Base-by-base conservation (phyloP, 2,329 filamentous ascomycete genomes). In the Diaporthe citriasiana region DNA sequence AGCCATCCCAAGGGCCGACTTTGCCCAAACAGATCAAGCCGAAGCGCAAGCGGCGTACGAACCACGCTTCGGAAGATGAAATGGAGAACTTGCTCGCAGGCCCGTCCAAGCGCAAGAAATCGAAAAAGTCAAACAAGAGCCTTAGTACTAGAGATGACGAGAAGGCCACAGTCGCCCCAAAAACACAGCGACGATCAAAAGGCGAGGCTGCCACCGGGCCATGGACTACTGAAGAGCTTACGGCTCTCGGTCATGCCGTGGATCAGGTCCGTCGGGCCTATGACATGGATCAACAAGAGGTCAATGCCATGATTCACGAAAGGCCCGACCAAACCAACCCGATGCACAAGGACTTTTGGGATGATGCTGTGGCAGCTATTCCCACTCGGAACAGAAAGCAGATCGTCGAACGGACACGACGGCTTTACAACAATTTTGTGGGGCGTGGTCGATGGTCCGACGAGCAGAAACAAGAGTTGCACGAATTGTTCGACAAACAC, bases 371-470 rank as follows among this genome's bases (percentile, higher is more conserved):
- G 57, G 82, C 84, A 4, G 84, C 84, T 12, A 87, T 88, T 73
- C 87, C 88, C 0, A 82, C 87, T 59, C 84, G 89, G 15, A 83
- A 85, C n/a, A 84, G 88, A 15, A 84, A 87, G 74, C 89, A 89
- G 77, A 80, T 92, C 10, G 87, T 89, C 73, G 86, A 88, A 71
- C 85, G 89, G 76, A 89, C 89, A 42, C 88, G 92, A 63, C 88
- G 91, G 70, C 87, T 88, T 38, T 94, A 91, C 76, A 91, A 94
- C 82, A 92, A 92, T 75, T 93, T 88, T 78, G 86, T 88, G 17
- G 88, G 87, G 6, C 89, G 90, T 42, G 90, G 88, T 4, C 80
- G 82, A 3, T 94, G 91, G 91, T 89, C 87, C 0, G 73, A 79
- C 2, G 89, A 91, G 55, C 87, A 93, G 77, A 90, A 93, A 72